A percentile compares a stretch with the other conserved stretches of the same genome.
Evolutionary conservation across 257 asterid genomes (phyloP).

Genomic region (Eustoma russellianum): DNA sequence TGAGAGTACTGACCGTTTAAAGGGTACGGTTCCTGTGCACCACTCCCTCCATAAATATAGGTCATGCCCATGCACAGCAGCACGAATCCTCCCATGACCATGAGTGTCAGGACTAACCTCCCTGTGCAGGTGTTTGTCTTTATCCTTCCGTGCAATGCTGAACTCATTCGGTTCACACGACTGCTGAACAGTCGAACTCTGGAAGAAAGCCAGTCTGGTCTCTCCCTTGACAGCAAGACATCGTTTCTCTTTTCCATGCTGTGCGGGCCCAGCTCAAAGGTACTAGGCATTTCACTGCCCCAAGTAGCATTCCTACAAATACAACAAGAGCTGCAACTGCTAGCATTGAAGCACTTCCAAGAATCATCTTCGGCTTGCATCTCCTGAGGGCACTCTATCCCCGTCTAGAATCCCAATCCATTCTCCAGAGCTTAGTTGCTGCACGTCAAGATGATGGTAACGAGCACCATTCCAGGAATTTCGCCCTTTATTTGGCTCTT

Average conservation of each 20-base stretch:
- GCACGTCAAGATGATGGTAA: constrained; percentile 77
- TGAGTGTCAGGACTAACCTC: constrained; percentile 27
- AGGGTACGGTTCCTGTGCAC: constrained; percentile 79
- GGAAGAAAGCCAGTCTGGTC: constrained; percentile 43
- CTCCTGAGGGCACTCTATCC: constrained; percentile 85
- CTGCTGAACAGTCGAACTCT: constrained; percentile 56
- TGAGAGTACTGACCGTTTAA: constrained; percentile 66
- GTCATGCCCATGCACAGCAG: constrained; percentile 52
- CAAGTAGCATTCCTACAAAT: constrained; percentile 64
- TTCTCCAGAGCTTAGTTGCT: constrained; percentile 67
- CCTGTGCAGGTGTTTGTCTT: constrained; percentile 49
- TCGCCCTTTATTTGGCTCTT: constrained; percentile 53
- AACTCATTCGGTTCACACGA: constrained; percentile 58
- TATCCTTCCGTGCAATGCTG: constrained; percentile 45
- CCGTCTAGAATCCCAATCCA: constrained; percentile 89
- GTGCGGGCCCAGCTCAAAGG: constrained; percentile 93
- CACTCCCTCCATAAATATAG: constrained; percentile 69
- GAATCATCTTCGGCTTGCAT: constrained; percentile 39
- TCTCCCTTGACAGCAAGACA: constrained; percentile 45
- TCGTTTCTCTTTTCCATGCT: constrained; percentile 77
- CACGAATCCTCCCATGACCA: constrained; percentile 19
- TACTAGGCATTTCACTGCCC: constrained; percentile 59
- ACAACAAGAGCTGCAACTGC: constrained; percentile 43
- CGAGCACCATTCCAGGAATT: constrained; percentile 97
- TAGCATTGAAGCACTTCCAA: constrained; percentile 49